phyloP scores from a whole-genome alignment of 202 grass and related monocot genomes.

The Carex arenaria region DNA sequence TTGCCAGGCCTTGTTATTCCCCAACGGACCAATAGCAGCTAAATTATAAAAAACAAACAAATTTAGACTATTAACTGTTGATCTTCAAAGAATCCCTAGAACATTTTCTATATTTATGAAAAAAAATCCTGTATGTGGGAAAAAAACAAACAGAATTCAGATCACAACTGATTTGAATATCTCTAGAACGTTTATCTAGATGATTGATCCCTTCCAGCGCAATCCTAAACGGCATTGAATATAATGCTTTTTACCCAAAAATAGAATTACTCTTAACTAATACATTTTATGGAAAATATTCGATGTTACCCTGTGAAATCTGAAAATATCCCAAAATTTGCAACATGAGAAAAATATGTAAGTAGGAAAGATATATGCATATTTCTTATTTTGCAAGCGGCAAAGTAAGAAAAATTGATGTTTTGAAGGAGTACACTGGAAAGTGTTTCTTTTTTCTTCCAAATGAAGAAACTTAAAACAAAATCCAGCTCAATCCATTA shows the following conservation, averaged over 20 bases:
- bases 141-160: background rate
- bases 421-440: background rate
- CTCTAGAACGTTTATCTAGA: background rate
- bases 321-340: background rate
- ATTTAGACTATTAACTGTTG: background rate
- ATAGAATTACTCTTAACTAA: background rate
- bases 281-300: background rate
- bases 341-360: background rate
- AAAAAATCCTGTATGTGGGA: background rate
- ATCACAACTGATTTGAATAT: background rate
- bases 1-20: no score
- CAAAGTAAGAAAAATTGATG: background rate
- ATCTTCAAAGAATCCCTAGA: background rate
- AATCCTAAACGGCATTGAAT: background rate
- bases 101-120: background rate
- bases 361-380: background rate
- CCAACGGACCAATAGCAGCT: no score
- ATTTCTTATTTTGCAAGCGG: background rate
- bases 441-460: background rate
- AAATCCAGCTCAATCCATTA: background rate
- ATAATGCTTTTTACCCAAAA: background rate
- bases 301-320: background rate
- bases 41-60: background rate
- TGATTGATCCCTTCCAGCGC: background rate
- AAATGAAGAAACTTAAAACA: conserved; percentile 10